These are phyloP conservation scores for Phytophthora aleatoria DNA, from an alignment of 352 stramenopile species.

Conservation along the genomic window DNA sequence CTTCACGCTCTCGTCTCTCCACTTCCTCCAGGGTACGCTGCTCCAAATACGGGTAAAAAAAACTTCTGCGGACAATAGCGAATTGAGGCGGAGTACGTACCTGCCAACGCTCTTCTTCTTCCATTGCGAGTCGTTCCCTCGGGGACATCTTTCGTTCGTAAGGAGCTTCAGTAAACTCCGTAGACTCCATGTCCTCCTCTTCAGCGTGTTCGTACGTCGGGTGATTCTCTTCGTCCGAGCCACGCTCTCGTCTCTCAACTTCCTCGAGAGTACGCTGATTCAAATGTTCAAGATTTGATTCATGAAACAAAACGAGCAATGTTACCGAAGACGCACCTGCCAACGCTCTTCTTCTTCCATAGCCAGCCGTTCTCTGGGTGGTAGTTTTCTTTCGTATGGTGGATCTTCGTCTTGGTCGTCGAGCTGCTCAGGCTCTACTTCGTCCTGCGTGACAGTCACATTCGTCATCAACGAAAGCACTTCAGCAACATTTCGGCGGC, in stretches of 20 bases:
- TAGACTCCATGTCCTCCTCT: too few species aligned
- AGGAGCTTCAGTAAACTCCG: too few species aligned
- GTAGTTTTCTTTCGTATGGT: conserved; percentile 14
- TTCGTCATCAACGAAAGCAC: background rate
- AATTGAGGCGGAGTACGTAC: too few species aligned
- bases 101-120: too few species aligned
- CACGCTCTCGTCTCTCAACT: conserved; percentile 2
- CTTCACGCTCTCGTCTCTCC: conserved; percentile 5
- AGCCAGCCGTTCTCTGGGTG: conserved; percentile 5
- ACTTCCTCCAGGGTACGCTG: conserved; percentile 12
- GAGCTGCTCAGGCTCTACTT: background rate
- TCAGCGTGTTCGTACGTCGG: too few species aligned
- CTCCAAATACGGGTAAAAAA: background rate
- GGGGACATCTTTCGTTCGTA: too few species aligned
- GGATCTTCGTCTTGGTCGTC: conserved; percentile 1
- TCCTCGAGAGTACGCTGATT: conserved; percentile 11
- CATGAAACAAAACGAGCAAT: background rate
- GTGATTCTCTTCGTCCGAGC: too few species aligned
- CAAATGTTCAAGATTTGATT: background rate
- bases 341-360: conserved; percentile 17
- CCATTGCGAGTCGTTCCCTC: too few species aligned
- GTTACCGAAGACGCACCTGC: conserved; percentile 8
- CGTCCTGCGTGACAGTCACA: conserved; percentile 1
- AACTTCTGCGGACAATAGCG: too few species aligned
- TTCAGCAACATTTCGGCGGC: background rate